Evolutionary conservation across 768 basidiomycete species (phyloP).

Genomic region (Boletellus sp.): DNA sequence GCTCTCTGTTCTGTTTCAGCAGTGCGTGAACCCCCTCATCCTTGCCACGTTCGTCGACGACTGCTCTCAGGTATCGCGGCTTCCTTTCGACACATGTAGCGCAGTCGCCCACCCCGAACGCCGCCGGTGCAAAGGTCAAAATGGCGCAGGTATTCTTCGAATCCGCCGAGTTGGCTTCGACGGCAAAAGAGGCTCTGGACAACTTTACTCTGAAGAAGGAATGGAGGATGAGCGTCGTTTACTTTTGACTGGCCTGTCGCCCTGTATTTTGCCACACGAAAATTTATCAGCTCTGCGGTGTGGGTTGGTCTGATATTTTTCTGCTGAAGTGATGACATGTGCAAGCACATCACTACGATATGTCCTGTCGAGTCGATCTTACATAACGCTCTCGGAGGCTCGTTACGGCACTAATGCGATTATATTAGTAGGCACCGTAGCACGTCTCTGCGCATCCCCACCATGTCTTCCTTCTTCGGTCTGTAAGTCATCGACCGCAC

Average conservation of each 20-base stretch:
- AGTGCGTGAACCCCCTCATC: constrained; percentile 52
- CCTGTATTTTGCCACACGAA: constrained; percentile 9
- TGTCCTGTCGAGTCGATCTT: background rate
- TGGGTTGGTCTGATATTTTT: constrained; percentile 35
- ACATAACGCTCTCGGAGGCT: background rate
- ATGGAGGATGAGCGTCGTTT: constrained; percentile 79
- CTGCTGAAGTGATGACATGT: too few species aligned
- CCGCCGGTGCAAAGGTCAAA: constrained; percentile 66
- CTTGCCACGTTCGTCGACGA: background rate
- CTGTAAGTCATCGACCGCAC: constrained; percentile 49
- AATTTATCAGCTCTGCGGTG: constrained; percentile 30
- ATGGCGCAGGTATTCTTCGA: constrained; percentile 82
- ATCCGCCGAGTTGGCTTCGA: constrained; percentile 64
- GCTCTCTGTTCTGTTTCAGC: constrained; percentile 84
- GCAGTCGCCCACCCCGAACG: constrained; percentile 63
- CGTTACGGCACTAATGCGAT: background rate
- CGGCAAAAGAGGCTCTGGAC: constrained; percentile 79
- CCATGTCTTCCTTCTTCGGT: constrained; percentile 87
- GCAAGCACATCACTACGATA: background rate
- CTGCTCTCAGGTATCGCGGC: constrained; percentile 67
- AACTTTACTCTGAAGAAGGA: constrained; percentile 85
- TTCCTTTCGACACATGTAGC: constrained; percentile 70
- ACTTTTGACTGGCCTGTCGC: constrained; percentile 39
- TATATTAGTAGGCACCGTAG: too few species aligned
- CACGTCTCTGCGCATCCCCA: constrained; percentile 12